Conservation (phyloP, 129 eudicot species). For the Helichrysum umbraculigerum region DNA sequence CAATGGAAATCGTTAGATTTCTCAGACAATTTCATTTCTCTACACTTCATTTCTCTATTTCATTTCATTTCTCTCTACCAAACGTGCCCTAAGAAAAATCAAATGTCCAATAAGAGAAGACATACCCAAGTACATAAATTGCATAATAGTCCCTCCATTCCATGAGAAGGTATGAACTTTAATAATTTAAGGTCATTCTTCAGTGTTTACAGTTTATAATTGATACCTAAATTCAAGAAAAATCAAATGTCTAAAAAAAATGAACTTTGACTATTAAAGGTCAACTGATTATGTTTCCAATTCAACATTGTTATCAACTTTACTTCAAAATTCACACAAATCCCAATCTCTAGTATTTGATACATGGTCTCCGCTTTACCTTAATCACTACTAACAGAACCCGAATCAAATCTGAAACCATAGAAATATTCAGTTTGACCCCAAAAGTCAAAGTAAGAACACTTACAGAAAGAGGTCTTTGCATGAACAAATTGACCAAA, state of each 20-base stretch:
- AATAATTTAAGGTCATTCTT: neutral
- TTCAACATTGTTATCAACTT: neutral
- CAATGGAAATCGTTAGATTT: too few relatives aligned
- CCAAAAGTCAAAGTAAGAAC: neutral
- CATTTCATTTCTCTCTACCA: too few relatives aligned
- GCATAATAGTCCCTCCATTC: neutral
- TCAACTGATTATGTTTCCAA: neutral
- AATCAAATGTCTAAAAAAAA: conserved; percentile 1
- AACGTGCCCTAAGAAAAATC: too few relatives aligned
- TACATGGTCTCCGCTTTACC: neutral
- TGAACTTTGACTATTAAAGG: conserved; percentile 13
- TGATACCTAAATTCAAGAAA: neutral
- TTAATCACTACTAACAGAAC: neutral
- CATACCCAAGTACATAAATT: conserved; percentile 6
- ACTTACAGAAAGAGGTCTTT: conserved; percentile 84
- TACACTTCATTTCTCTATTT: too few relatives aligned
- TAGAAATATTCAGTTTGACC: neutral
- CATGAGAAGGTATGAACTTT: conserved; percentile 2
- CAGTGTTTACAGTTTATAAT: neutral
- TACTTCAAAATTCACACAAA: neutral
- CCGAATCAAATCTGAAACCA: conserved; percentile 4
- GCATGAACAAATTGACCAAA: conserved; percentile 63
- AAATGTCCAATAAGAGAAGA: neutral
- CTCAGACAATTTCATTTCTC: too few relatives aligned
- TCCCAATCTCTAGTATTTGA: neutral